Base-by-base conservation (phyloP, 108 stramenopile genomes). In the Cyclotella kingstonii region DNA sequence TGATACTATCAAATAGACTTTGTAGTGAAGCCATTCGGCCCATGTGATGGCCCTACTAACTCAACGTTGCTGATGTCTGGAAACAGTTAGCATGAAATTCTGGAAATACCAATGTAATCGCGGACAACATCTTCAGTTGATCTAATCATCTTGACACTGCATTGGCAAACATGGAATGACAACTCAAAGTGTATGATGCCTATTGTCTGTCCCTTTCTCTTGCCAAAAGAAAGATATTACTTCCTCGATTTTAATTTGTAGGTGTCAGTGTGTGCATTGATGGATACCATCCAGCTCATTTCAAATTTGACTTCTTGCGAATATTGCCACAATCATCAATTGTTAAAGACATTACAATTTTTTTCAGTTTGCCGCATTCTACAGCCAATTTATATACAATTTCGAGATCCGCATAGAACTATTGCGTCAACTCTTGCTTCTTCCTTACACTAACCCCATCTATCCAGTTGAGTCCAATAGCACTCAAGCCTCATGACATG, bases 401-500 rank as follows among this genome's bases (percentile, higher is more conserved):
- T 27, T 57, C 12, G 55, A 57, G 23, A 17, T 42, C 3, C 40
- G 55, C 6, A 22, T 57, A 6, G 21, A 7, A 36, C 6, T 5
- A 4, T 17, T 54, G 11, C 54, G 34, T 4, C 15, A 50, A 50
- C 22, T 50, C 23, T 26, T 50, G 49, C 18, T 26, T 50, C 5
- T 35, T 53, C 3, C 29, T 29, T 5, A 0, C 38, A 23, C 14
- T 0, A 0, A 42, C 5, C 38, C 51, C 40, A 51, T 63, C 2
- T 2, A 53, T 0, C 4, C 25, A 4, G 63, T n/a, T n/a, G n/a
- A n/a, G n/a, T n/a, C n/a, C n/a, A n/a, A n/a, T n/a, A n/a, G n/a
- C n/a, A 63, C 40, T 51, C 63, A 41, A 53, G 39, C 63, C 26
- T 63, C 21, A 41, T 23, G 2, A n/a, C n/a, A n/a, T n/a, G n/a